Percentiles rank a stretch among this genome's conserved stretches.
phyloP scores from a whole-genome alignment of 306 rosid genomes.

The Oemleria cerasiformis region DNA sequence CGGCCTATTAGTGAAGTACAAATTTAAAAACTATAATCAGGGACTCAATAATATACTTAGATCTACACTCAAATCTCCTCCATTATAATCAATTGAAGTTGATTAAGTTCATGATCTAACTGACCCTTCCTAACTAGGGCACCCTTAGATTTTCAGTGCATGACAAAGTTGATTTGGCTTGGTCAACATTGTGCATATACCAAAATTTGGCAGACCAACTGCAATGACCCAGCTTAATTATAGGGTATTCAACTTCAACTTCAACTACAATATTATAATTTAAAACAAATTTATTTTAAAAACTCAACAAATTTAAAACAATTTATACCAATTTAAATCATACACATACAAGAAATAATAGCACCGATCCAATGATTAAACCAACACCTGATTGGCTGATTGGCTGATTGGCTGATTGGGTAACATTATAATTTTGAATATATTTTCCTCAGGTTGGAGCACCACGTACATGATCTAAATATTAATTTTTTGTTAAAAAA shows the following conservation, averaged over 20 bases:
- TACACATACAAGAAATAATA: neutral
- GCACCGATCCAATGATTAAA: constrained; percentile 20
- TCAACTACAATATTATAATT: neutral
- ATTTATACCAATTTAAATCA: neutral
- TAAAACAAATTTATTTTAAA: neutral
- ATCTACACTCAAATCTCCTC: no score
- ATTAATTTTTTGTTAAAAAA: no score
- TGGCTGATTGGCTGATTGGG: no score
- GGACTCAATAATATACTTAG: no score
- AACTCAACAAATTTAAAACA: neutral
- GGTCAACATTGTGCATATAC: constrained; percentile 1
- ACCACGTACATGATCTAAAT: neutral
- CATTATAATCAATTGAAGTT: no score
- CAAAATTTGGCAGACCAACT: constrained; percentile 16
- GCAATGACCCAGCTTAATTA: neutral
- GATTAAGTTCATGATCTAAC: neutral
- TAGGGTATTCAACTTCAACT: neutral
- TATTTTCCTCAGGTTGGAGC: constrained; percentile 6
- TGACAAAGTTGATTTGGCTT: neutral
- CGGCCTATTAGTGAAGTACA: no score
- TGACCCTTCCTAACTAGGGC: neutral
- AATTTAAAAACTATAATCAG: no score
- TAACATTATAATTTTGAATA: neutral
- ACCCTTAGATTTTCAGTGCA: neutral
- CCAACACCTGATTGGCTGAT: neutral